Percentiles rank a stretch among this genome's conserved stretches.
These are phyloP conservation scores for Geotrichum cucujoidarum DNA, from an alignment of 1,139 yeast genomes.

Conservation along the genomic window DNA sequence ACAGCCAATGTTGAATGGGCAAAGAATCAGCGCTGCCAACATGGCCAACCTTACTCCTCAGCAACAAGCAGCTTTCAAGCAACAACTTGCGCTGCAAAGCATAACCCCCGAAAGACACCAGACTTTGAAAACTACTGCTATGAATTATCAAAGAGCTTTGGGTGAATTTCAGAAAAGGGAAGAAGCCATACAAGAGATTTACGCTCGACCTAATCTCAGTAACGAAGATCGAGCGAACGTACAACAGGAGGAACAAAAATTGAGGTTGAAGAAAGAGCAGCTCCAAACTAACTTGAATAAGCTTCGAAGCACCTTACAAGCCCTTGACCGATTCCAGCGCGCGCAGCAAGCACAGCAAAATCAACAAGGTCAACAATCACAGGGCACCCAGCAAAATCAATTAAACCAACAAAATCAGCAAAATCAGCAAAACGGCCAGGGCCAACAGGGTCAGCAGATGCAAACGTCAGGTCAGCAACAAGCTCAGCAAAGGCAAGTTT, in stretches of 20 bases:
- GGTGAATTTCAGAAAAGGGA: constrained; percentile 24
- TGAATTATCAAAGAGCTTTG: constrained; percentile 24
- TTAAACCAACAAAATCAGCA: constrained; percentile 19
- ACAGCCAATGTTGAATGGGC: constrained; percentile 21
- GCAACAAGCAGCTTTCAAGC: constrained; percentile 11
- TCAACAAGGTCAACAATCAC: constrained; percentile 19
- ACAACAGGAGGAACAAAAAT: constrained; percentile 25
- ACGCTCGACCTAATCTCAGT: constrained; percentile 24
- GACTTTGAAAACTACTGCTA: constrained; percentile 26
- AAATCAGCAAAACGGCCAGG: constrained; percentile 20
- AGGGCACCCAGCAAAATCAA: constrained; percentile 19
- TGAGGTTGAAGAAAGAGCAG: constrained; percentile 24
- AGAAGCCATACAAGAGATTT: constrained; percentile 23
- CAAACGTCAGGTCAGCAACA: background rate
- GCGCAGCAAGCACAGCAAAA: constrained; percentile 16
- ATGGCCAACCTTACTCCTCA: constrained; percentile 13
- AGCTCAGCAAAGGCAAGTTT: no score
- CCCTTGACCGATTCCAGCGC: constrained; percentile 10
- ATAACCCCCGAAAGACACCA: constrained; percentile 30
- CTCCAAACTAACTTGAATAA: background rate
- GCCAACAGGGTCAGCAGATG: constrained; percentile 11
- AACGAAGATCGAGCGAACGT: constrained; percentile 23
- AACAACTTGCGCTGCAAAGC: constrained; percentile 23
- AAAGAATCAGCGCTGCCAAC: constrained; percentile 22
- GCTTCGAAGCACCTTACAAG: constrained; percentile 1